Percentiles rank a stretch among this genome's conserved stretches.
Conservation (phyloP, 345 rosid genomes). For the Populus nigra region DNA sequence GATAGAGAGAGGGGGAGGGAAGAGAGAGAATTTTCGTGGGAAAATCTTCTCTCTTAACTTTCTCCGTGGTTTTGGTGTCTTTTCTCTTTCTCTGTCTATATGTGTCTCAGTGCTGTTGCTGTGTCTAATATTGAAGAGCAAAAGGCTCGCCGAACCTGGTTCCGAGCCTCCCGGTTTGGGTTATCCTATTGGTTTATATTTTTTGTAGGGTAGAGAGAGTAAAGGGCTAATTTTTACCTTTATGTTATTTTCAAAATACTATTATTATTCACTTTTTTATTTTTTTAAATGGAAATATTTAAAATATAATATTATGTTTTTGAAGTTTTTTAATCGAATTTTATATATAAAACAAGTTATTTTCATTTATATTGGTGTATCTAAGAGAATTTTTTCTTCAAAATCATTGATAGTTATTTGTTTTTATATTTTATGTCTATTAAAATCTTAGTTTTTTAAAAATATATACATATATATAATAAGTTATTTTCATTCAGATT, state of each 20-base stretch:
- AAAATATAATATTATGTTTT: background rate
- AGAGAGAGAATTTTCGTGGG: background rate
- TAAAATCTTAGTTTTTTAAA: too few species aligned
- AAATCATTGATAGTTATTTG: too few species aligned
- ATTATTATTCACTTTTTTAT: background rate
- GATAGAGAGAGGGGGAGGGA: slow-evolving; percentile 20
- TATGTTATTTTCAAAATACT: background rate
- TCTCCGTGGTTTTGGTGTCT: slow-evolving; percentile 26
- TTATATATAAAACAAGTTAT: too few species aligned
- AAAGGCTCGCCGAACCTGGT: slow-evolving; percentile 47
- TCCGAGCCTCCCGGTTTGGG: slow-evolving; percentile 54
- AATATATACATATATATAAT: too few species aligned
- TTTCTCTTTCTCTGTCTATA: slow-evolving; percentile 16
- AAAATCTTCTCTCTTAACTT: slow-evolving; percentile 34
- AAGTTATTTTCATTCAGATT: too few species aligned
- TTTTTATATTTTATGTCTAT: too few species aligned
- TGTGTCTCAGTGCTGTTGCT: background rate
- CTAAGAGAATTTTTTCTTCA: too few species aligned
- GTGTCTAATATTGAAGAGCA: slow-evolving; percentile 38
- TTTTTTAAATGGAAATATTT: background rate
- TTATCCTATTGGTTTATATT: slow-evolving; percentile 26
- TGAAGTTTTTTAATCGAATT: background rate
- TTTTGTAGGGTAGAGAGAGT: slow-evolving; percentile 18
- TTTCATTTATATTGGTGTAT: too few species aligned
- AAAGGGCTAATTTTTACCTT: slow-evolving; percentile 36